Evolutionary conservation across 257 asterid genomes (phyloP), one percentile per base, ranked within the genome.

Genomic region (Rehmannia glutinosa): DNA sequence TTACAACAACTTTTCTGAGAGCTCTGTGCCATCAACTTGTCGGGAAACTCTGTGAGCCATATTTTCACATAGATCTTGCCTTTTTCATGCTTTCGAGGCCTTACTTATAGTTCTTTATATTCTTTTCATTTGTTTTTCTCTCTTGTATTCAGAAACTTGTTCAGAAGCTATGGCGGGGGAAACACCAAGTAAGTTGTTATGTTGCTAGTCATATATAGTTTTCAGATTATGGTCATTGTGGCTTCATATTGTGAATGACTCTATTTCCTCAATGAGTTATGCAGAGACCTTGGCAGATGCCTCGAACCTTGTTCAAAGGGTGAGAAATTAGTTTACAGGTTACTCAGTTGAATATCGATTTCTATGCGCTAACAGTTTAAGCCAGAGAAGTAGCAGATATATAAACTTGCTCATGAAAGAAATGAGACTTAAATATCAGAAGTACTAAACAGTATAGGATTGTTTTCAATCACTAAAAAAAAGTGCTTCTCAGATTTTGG

Each of bases 141-240:
- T 57, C 70, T 51, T 25, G 45, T 45, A 10, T 53, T 70, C 90
- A 86, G 94, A 66, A 86, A 86, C 75, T 73, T 86, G 71, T 86
- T 74, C 80, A 80, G 82, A 80, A 78, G 84, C 82, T 80, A 65
- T 43, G 70, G 54, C 11, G 79, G 62, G 4, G 46, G 54, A 72
- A 78, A 76, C n/a, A 58, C 56, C 4, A 10, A 8, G 94, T 86
- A 66, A 84, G 86, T 60, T 20, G 68, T 30, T 42, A 17, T 11
- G 52, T 41, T 42, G 53, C 25, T 43, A 32, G 56, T 36, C 8
- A 8, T 51, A 10, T n/a, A n/a, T 49, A 4, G 12, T 3, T 25
- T 20, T 27, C 41, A 13, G 62, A 35, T 42, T 21, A 46, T 15
- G 8, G 15, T 30, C 9, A 42, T 27, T 49, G 3, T 30, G 36